Evolutionary conservation across 495 filamentous ascomycete species (phyloP).

Genomic region (Cercophora scortea): DNA sequence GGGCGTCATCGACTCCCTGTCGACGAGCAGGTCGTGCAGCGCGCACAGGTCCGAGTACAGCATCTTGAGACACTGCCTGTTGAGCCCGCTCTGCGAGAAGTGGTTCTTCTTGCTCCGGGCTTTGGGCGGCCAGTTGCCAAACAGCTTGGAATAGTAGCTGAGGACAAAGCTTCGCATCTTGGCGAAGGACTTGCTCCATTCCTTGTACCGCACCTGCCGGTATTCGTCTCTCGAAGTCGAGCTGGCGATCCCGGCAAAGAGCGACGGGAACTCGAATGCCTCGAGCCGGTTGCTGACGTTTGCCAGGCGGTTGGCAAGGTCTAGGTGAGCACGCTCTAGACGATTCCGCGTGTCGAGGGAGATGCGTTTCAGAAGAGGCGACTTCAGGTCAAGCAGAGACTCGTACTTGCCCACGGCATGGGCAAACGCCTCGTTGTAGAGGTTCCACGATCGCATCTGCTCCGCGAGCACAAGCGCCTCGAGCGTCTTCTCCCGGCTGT

Average conservation of each 20-base stretch:
- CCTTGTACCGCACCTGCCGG: conserved; percentile 71
- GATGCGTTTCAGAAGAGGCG: conserved; percentile 61
- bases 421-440: conserved; percentile 87
- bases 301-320: conserved; percentile 61
- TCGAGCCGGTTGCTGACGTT: conserved; percentile 61
- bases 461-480: conserved; percentile 86
- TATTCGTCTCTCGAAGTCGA: conserved; percentile 65
- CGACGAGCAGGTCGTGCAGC: conserved; percentile 83
- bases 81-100: conserved; percentile 77
- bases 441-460: conserved; percentile 65
- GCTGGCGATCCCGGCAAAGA: conserved; percentile 83
- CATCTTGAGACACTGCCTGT: conserved; percentile 70
- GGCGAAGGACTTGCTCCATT: conserved; percentile 68
- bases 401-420: conserved; percentile 90
- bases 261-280: conserved; percentile 79
- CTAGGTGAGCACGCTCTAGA: conserved; percentile 72
- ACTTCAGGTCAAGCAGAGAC: conserved; percentile 57
- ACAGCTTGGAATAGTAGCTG: conserved; percentile 70
- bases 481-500: conserved; percentile 81
- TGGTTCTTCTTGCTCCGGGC: conserved; percentile 86
- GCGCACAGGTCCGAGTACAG: conserved; percentile 80
- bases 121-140: conserved; percentile 93
- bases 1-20: conserved; percentile 55
- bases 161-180: conserved; percentile 69
- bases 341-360: conserved; percentile 64